Evolutionary conservation across 768 basidiomycete genomes (phyloP), one percentile per base, ranked within the genome.

Genomic region (Fistulinella prunicolor): DNA sequence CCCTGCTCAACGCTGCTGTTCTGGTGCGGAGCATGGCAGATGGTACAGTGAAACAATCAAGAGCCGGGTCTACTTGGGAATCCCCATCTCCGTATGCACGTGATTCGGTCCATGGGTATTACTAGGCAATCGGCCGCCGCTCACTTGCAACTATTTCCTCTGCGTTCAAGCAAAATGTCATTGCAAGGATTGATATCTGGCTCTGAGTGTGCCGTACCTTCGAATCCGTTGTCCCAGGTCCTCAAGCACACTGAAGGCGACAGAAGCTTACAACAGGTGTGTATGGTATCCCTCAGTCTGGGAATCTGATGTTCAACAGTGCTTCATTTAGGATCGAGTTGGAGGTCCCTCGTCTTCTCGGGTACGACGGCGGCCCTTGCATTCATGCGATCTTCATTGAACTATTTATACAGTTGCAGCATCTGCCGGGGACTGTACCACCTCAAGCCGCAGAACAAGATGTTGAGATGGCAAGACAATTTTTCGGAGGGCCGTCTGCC

Each of bases 201-300:
- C 48, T 79, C 92, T 37, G 95, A 97, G 70, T 96, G 94, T 68
- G 87, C 86, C 12, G 79, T 83, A 17, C 74, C 84, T 1, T 76
- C 85, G 41, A 97, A 96, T 63, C 94, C 94, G 3, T 74, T 98
- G 21, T 82, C 89, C 3, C 86, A 91, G 57, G 85, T 97, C 21
- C 75, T 94, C 44, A 95, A 96, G 65, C 88, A 95, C 60, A 82
- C 90, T 9, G 90, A 93, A 49, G 83, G 82, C 1, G 94, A 96
- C 70, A 82, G 86, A 46, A 93, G 89, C 65, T 65, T 95, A 23
- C 92, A 94, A 60, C 84, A 89, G 73, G 92, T 89, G 57, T 49
- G 77, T 47, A 24, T 24, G n/a, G n/a, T n/a, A n/a, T n/a, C n/a
- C 20, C 32, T 32, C 13, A 23, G 6, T n/a, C 36, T 40, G 20